Evolutionary conservation across 2,329 filamentous ascomycete genomes (phyloP), one percentile per base, ranked within the genome.

Genomic region (Apiospora malaysiana): DNA sequence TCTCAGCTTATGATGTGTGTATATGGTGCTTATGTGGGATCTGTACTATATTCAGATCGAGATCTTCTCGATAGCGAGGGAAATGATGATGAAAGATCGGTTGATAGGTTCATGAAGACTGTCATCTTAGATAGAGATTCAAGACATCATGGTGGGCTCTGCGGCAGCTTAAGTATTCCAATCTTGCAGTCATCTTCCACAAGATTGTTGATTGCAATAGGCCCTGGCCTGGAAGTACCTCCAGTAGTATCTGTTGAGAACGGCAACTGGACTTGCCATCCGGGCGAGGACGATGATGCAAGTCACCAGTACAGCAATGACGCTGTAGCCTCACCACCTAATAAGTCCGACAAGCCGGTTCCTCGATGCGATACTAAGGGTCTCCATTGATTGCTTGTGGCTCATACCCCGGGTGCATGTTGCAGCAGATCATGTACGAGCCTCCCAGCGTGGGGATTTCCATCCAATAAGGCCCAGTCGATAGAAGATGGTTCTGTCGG

Each of bases 301-400:
- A 40, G 18, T 40, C 9, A 23, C 18, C 32, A 40, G 40, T 40
- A 40, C 32, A 63, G 9, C 32, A 21, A 63, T 14, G 56, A 32
- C 10, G 56, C 10, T 63, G 18, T 63, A 63, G 56, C 56, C 56
- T 63, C 56, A 63, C 51, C 16, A 59, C 32, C 56, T 14, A 63
- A 8, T 7, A 63, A 16, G 18, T 8, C 56, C 9, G 56, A 10
- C 27, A 2, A 9, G 21, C 16, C n/a, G 56, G 49, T 27, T 32
- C 23, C 23, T 9, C 21, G 25, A 32, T 9, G 56, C 56, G 4
- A 40, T 23, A 32, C 56, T 21, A 40, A 40, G 7, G 9, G 9
- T 40, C 1, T 40, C 23, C 9, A n/a, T n/a, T 63, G 32, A n/a
- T 63, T 63, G 56, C 56, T 63, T 40, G 32, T 45, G n/a, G 12